Evolutionary conservation across 2,329 filamentous ascomycete species (phyloP).

Genomic region (Coniochaeta ligniaria): DNA sequence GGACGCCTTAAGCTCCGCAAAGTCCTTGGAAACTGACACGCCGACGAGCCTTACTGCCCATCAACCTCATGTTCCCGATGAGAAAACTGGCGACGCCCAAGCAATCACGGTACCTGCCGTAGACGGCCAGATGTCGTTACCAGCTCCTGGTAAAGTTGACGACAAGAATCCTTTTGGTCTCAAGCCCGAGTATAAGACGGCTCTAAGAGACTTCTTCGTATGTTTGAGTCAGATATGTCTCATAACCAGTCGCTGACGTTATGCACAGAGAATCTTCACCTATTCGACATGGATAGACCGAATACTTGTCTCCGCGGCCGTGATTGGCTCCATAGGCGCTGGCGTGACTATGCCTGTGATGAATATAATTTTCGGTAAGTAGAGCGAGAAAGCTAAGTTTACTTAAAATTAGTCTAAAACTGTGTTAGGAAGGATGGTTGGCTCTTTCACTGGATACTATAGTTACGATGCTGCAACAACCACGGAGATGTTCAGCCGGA

Average conservation of each 20-base stretch:
- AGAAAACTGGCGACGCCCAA: neutral
- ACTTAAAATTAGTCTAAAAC: neutral
- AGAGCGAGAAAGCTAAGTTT: constrained; percentile 9
- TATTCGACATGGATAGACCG: constrained; percentile 48
- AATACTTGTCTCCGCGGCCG: constrained; percentile 35
- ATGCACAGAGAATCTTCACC: constrained; percentile 33
- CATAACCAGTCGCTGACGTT: neutral
- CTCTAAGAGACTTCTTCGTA: constrained; percentile 14
- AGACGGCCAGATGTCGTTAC: neutral
- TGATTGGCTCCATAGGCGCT: constrained; percentile 41
- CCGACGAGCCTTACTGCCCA: neutral
- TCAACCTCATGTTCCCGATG: neutral
- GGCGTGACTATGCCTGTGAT: constrained; percentile 52
- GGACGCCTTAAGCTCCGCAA: neutral
- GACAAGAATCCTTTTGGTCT: constrained; percentile 8
- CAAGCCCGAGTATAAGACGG: constrained; percentile 14
- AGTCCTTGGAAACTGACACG: neutral
- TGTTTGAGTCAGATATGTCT: neutral
- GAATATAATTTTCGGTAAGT: constrained; percentile 51
- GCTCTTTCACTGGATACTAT: constrained; percentile 22
- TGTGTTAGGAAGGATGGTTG: constrained; percentile 18
- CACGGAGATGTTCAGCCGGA: constrained; percentile 16
- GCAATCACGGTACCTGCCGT: neutral
- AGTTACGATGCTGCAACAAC: constrained; percentile 15
- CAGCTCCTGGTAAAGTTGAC: neutral